A percentile compares a stretch with the other conserved stretches of the same genome.
Conservation (phyloP, 192 early-diverging fungal species). For the Martensiomyces pterosporus region DNA sequence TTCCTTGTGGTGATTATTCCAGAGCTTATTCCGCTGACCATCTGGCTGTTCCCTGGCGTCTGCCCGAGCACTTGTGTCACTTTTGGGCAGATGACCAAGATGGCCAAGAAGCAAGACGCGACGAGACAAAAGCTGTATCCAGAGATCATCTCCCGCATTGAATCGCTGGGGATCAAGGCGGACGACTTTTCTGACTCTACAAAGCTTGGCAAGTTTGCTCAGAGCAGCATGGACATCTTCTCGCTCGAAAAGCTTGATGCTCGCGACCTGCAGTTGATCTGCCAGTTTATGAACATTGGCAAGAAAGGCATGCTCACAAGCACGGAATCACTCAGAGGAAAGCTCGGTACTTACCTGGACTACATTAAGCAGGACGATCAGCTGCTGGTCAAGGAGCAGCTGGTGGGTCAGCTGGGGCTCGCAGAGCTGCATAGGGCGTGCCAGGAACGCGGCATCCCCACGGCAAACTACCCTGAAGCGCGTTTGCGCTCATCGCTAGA, state of each 20-base stretch:
- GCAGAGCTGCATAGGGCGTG: slow-evolving; percentile 36
- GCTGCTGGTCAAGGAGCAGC: slow-evolving; percentile 21
- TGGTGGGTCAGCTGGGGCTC: slow-evolving; percentile 19
- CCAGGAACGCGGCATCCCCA: slow-evolving; percentile 47
- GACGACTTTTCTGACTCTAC: slow-evolving; percentile 11
- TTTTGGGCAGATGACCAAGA: slow-evolving; percentile 19
- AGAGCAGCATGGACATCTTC: slow-evolving; percentile 5
- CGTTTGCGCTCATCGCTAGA: slow-evolving; percentile 24
- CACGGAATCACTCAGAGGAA: slow-evolving; percentile 6
- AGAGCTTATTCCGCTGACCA: slow-evolving; percentile 33
- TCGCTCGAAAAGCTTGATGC: slow-evolving; percentile 5
- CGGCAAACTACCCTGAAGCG: slow-evolving; percentile 9
- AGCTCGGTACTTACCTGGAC: slow-evolving; percentile 18
- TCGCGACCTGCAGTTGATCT: slow-evolving; percentile 17
- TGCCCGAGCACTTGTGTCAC: slow-evolving; percentile 42
- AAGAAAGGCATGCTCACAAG: not conserved
- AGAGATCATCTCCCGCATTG: slow-evolving; percentile 15
- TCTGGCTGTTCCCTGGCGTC: slow-evolving; percentile 26
- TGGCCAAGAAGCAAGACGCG: slow-evolving; percentile 29
- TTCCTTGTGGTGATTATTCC: slow-evolving; percentile 27
- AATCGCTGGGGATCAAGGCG: slow-evolving; percentile 5
- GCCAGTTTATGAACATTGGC: slow-evolving; percentile 21
- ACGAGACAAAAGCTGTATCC: slow-evolving; percentile 10
- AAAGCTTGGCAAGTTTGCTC: slow-evolving; percentile 3
- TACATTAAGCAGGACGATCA: slow-evolving; percentile 22